Evolutionary conservation across 2,329 filamentous ascomycete genomes (phyloP).

Genomic region (Oidium heveae): DNA sequence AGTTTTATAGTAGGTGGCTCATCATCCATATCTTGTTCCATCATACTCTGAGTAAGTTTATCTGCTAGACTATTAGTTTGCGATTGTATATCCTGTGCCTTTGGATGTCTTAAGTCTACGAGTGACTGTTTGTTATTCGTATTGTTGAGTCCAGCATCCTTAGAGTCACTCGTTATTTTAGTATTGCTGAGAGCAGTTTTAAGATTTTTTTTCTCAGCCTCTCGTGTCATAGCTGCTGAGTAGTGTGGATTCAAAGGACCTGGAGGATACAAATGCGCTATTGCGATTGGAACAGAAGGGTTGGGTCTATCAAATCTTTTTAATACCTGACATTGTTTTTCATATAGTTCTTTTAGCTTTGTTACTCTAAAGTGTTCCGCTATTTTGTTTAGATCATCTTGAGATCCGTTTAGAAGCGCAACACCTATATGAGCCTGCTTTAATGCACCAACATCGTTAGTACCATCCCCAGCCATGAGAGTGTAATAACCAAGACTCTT

Average conservation of each 20-base stretch:
- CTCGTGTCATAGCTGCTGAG: constrained; percentile 68
- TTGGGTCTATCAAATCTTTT: constrained; percentile 78
- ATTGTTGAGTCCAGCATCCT: constrained; percentile 35
- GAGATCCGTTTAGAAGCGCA: constrained; percentile 81
- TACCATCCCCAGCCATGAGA: constrained; percentile 94
- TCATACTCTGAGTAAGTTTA: constrained; percentile 63
- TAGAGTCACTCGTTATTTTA: constrained; percentile 20
- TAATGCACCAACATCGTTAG: constrained; percentile 88
- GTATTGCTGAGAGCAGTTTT: constrained; percentile 26
- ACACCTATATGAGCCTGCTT: constrained; percentile 97
- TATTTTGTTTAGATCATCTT: constrained; percentile 74
- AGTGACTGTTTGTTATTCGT: constrained; percentile 38
- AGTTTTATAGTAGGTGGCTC: constrained; percentile 93
- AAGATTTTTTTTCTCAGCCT: constrained; percentile 55
- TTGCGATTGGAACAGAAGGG: constrained; percentile 76
- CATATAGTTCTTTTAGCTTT: constrained; percentile 96
- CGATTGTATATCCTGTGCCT: constrained; percentile 38
- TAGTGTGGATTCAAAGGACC: constrained; percentile 85
- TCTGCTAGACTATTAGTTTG: constrained; percentile 63
- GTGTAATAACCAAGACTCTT: constrained; percentile 96
- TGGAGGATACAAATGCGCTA: constrained; percentile 84
- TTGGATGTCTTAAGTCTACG: constrained; percentile 27
- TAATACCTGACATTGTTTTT: constrained; percentile 86
- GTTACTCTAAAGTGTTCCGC: constrained; percentile 81
- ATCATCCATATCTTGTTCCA: constrained; percentile 52